Percentiles rank a stretch among this genome's conserved stretches.
Evolutionary conservation across 1,139 yeast species (phyloP).

Genomic region (Maudiozyma humilis): DNA sequence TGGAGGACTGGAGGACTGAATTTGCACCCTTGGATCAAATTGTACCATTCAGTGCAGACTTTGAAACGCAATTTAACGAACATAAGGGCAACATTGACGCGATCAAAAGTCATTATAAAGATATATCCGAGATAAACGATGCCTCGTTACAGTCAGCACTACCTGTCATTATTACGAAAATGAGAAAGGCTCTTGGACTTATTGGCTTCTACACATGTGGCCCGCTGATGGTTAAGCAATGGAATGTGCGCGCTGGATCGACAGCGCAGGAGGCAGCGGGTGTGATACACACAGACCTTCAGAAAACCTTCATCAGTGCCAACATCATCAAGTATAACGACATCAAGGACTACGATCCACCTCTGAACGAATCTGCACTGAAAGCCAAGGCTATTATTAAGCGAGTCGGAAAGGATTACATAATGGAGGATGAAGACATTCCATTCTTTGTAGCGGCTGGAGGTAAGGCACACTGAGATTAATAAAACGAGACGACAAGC

Average conservation of each 20-base stretch:
- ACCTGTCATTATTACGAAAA: constrained; percentile 44
- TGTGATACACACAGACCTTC: constrained; percentile 80
- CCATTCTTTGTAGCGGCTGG: constrained; percentile 49
- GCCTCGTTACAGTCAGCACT: constrained; percentile 29
- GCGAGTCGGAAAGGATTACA: constrained; percentile 63
- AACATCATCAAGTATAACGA: constrained; percentile 55
- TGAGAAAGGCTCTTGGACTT: constrained; percentile 61
- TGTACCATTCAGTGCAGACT: constrained; percentile 51
- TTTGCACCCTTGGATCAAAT: constrained; percentile 50
- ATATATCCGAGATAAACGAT: constrained; percentile 27
- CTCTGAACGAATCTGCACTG: constrained; percentile 31
- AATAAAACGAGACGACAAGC: background rate
- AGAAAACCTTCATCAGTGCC: constrained; percentile 75
- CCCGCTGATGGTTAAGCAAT: constrained; percentile 79
- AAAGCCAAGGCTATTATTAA: constrained; percentile 45
- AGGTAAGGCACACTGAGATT: constrained; percentile 35
- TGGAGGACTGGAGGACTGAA: constrained; percentile 45
- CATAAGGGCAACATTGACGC: constrained; percentile 25
- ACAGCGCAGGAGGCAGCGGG: constrained; percentile 92
- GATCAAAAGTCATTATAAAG: constrained; percentile 17
- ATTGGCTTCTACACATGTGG: constrained; percentile 92
- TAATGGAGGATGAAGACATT: constrained; percentile 73
- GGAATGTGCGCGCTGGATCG: constrained; percentile 77
- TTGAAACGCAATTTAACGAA: constrained; percentile 40
- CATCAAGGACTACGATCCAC: constrained; percentile 32